A percentile compares a stretch with the other conserved stretches of the same genome.
phyloP scores from a whole-genome alignment of 2,329 filamentous ascomycete genomes.

The Colletotrichum scovillei region DNA sequence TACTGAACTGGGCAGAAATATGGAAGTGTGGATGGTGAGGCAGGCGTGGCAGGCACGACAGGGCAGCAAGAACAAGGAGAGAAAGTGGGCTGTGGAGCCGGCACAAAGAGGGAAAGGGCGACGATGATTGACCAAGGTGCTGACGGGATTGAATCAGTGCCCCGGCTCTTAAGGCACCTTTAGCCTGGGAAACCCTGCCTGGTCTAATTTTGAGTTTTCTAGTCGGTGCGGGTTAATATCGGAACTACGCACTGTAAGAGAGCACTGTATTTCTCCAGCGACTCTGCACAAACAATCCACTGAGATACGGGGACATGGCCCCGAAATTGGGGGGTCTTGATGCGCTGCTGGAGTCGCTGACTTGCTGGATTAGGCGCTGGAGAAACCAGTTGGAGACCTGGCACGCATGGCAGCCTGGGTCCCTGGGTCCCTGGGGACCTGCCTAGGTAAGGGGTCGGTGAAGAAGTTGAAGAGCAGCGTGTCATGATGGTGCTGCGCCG shows the following conservation, averaged over 20 bases:
- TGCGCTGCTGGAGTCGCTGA: slow-evolving; percentile 21
- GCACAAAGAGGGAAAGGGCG: not conserved
- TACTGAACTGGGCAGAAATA: slow-evolving; percentile 24
- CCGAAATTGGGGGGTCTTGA: slow-evolving; percentile 5
- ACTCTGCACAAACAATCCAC: slow-evolving; percentile 1
- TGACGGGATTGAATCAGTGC: slow-evolving; percentile 33
- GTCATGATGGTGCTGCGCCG: not conserved
- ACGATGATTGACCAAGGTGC: slow-evolving; percentile 12
- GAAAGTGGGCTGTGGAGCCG: slow-evolving; percentile 32
- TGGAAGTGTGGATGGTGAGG: slow-evolving; percentile 3
- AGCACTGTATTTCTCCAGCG: slow-evolving; percentile 17
- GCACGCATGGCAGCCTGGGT: not conserved
- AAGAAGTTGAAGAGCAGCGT: not conserved
- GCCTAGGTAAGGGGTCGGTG: slow-evolving; percentile 13
- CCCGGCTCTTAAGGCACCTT: slow-evolving; percentile 17
- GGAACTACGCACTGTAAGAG: slow-evolving; percentile 1
- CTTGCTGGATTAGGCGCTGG: slow-evolving; percentile 17
- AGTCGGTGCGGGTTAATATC: slow-evolving; percentile 13
- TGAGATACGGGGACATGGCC: slow-evolving; percentile 9
- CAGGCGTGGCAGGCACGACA: not conserved
- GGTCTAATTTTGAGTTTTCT: slow-evolving; percentile 34
- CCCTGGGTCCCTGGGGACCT: not conserved
- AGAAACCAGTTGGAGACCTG: not conserved
- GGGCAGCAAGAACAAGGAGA: slow-evolving; percentile 13
- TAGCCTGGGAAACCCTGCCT: slow-evolving; percentile 24